Base-by-base conservation (phyloP, 169 alveolate species). In the Plasmodium berghei region DNA sequence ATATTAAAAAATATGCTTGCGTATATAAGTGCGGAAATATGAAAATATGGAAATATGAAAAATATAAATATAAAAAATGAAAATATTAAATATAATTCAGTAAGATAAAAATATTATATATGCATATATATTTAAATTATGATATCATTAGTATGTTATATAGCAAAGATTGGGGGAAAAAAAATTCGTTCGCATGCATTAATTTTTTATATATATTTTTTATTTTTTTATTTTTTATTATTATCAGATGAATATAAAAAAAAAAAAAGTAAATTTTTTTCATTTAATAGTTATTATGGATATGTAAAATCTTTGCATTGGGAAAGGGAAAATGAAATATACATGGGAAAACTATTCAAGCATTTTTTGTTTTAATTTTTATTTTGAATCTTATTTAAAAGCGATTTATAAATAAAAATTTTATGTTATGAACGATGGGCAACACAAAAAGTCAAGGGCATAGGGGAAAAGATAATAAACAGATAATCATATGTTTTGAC, bases 111-210 rank as follows among this genome's bases (percentile, higher is more conserved):
- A 34, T 34, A 34, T 12, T 52, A 52, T 58, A 20, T 24, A 40
- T 42, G 8, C 4, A 63, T 75, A 46, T 6, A 62, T 9, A 52
- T 26, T 63, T 20, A 54, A 14, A 22, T 73, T 62, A 34, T 34
- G 42, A 34, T 34, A 34, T 34, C 42, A 1, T 34, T 34, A 34
- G 42, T 16, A 48, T 75, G 48, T n/a, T 40, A 28, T 28, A 40
- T 24, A 58, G 59, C 48, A 71, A 71, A 48, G 54, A 71, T 48
- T 34, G 61, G 45, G 58, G 26, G 28, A 75, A 75, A 75, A 46
- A 75, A 63, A 26, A n/a, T 58, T 56, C 55, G 49, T 67, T 63
- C 89, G 89, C 89, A 75, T 75, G 89, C 89, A 58, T 75, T 73
- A 52, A 73, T 71, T 73, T 73, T 73, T 40, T 18, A 22, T 62